These are phyloP conservation scores for Phlyctochytrium bullatum DNA, from an alignment of 192 early-diverging fungal species.

Conservation along the genomic window DNA sequence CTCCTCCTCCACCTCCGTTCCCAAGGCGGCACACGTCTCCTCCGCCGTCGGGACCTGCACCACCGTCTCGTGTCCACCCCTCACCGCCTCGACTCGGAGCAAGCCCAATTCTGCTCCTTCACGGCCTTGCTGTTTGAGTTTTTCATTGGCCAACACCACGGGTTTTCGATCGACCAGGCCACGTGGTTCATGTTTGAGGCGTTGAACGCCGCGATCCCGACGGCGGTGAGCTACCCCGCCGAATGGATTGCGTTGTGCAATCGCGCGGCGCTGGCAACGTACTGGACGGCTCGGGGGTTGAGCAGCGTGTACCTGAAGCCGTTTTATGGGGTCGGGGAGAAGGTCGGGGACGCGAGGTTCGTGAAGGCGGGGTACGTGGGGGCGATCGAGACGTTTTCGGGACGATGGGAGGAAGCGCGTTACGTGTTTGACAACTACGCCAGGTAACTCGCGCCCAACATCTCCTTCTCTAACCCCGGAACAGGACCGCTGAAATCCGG, in stretches of 20 bases:
- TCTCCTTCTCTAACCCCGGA: too few relatives aligned
- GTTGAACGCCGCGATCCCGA: neutral
- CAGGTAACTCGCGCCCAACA: too few relatives aligned
- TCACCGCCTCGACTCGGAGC: neutral
- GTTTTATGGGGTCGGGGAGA: neutral
- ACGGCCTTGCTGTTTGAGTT: neutral
- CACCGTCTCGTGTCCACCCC: neutral
- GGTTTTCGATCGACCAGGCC: neutral
- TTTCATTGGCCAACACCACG: neutral
- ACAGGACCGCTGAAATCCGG: too few relatives aligned
- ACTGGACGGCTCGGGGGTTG: neutral
- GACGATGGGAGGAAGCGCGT: too few relatives aligned
- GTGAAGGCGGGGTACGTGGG: too few relatives aligned
- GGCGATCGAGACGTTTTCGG: too few relatives aligned
- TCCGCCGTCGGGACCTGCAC: neutral
- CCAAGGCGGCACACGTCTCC: too few relatives aligned
- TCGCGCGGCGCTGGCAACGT: neutral
- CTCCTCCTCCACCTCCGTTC: too few relatives aligned
- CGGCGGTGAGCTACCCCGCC: neutral
- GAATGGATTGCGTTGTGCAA: neutral
- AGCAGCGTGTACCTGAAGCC: neutral
- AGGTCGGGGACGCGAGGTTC: neutral
- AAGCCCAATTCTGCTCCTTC: neutral
- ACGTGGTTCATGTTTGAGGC: neutral
- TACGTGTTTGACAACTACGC: too few relatives aligned